Conservation (phyloP, 257 asterid species). For the Ilex aquifolium region DNA sequence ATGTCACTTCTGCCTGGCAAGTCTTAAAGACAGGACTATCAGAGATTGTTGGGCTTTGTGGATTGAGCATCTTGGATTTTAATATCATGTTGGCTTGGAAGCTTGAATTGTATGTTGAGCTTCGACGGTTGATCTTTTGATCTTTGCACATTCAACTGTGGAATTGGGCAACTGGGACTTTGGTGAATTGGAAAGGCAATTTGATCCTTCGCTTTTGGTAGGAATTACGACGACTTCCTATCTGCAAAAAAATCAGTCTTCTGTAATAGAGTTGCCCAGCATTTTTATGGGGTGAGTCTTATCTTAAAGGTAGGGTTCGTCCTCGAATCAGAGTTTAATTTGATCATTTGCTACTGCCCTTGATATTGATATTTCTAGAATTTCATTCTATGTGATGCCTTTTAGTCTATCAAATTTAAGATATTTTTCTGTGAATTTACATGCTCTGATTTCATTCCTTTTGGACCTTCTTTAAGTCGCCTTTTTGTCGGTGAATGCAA, state of each 20-base stretch:
- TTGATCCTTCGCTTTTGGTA: constrained; percentile 9
- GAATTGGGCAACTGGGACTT: background rate
- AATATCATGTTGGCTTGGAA: background rate
- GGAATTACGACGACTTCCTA: background rate
- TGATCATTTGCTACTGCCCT: background rate
- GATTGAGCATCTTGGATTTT: background rate
- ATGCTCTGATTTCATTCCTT: background rate
- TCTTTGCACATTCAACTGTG: background rate
- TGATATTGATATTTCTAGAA: background rate
- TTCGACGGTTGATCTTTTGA: background rate
- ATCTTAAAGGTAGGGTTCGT: constrained; percentile 14
- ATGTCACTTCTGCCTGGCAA: background rate
- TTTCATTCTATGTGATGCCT: background rate
- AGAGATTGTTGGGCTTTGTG: background rate
- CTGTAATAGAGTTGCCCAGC: constrained; percentile 13
- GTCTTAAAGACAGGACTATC: background rate
- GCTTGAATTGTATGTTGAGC: background rate
- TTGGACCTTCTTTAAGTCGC: constrained; percentile 12
- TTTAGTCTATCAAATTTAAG: background rate
- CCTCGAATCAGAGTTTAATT: background rate
- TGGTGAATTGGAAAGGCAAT: constrained; percentile 13
- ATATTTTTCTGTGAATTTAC: constrained; percentile 5
- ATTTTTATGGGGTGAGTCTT: constrained; percentile 26
- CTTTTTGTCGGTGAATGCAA: constrained; percentile 10
- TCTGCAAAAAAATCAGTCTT: constrained; percentile 4